A percentile compares a stretch with the other conserved stretches of the same genome.
These are phyloP conservation scores for Alternaria triticina DNA, from an alignment of 2,329 filamentous ascomycete species.

Conservation along the genomic window DNA sequence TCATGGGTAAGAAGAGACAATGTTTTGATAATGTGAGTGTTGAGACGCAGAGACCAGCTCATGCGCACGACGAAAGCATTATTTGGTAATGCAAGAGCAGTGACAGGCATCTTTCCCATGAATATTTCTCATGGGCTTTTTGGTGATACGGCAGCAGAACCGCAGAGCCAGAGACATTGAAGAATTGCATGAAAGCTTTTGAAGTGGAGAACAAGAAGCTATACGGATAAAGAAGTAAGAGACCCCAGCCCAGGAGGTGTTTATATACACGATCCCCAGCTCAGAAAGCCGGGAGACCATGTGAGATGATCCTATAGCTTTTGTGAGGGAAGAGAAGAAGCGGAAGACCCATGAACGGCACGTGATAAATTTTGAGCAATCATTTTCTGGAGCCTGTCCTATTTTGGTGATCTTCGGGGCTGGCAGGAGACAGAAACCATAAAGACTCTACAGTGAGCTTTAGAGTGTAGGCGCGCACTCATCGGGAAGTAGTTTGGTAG, in stretches of 20 bases:
- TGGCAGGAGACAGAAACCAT: background rate
- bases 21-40: background rate
- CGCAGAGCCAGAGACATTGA: background rate
- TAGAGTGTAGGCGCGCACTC: background rate
- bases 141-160: background rate
- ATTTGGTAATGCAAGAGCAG: background rate
- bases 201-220: rapidly evolving
- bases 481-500: background rate
- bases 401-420: background rate
- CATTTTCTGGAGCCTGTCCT: too few relatives aligned
- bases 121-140: background rate
- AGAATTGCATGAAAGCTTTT: background rate
- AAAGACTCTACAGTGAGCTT: background rate
- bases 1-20: too few relatives aligned
- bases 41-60: background rate
- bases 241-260: background rate
- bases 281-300: too few relatives aligned
- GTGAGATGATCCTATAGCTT: too few relatives aligned
- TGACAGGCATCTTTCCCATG: background rate
- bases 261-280: background rate
- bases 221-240: background rate
- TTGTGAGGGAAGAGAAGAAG: background rate
- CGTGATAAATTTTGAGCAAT: too few relatives aligned
- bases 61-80: background rate
- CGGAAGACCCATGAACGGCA: too few relatives aligned